These are phyloP conservation scores for Copromyces sp. DNA, from an alignment of 495 filamentous ascomycete species.

Conservation along the genomic window DNA sequence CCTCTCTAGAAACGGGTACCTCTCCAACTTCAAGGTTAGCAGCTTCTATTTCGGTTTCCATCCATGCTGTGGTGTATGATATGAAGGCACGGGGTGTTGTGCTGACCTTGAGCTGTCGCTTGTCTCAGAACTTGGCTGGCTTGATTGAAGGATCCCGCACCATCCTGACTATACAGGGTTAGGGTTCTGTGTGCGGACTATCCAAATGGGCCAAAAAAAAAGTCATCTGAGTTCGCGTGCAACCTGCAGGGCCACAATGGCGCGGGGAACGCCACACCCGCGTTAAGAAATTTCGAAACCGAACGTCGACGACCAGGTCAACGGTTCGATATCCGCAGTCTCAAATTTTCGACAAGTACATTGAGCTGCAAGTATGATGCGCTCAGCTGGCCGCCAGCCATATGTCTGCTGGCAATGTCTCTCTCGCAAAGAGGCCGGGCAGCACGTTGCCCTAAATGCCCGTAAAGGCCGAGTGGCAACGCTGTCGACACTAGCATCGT, in stretches of 20 bases:
- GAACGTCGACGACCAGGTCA: not conserved
- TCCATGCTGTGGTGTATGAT: not conserved
- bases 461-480: not conserved
- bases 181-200: not conserved
- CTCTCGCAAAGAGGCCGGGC: not conserved
- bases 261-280: not conserved
- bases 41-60: not conserved
- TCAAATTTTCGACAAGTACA: not conserved
- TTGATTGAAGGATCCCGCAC: not conserved
- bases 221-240: constrained; percentile 16
- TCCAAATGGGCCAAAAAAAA: not conserved
- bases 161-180: constrained; percentile 2
- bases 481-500: not conserved
- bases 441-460: not conserved
- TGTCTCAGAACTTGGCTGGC: not conserved
- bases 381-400: constrained; percentile 11
- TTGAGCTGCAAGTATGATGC: constrained; percentile 13
- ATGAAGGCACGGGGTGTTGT: not conserved
- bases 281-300: not conserved
- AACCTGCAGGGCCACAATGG: not conserved
- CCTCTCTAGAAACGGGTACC: not conserved
- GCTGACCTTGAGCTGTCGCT: not conserved
- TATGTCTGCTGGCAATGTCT: constrained; percentile 26
- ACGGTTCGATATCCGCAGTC: not conserved
- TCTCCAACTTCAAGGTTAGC: not conserved